Evolutionary conservation across 1,139 yeast genomes (phyloP).

Genomic region (Casaregolazyma lundiana): DNA sequence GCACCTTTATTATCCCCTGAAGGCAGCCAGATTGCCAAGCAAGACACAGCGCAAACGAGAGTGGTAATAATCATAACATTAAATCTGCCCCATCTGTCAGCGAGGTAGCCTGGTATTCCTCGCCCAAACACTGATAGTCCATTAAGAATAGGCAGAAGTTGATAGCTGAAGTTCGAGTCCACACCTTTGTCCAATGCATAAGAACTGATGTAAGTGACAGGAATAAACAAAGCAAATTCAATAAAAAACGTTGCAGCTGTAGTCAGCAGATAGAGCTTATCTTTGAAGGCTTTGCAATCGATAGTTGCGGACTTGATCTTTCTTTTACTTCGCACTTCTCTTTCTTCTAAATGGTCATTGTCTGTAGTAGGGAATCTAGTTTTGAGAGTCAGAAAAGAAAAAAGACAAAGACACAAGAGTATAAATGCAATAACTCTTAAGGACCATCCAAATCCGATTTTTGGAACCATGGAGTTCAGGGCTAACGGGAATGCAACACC

Average conservation of each 20-base stretch:
- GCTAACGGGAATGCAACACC: conserved; percentile 56
- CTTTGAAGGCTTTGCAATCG: conserved; percentile 43
- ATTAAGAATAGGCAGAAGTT: conserved; percentile 42
- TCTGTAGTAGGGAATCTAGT: conserved; percentile 35
- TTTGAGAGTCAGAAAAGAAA: conserved; percentile 41
- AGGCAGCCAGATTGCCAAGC: conserved; percentile 48
- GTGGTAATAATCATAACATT: conserved; percentile 48
- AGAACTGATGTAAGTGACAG: conserved; percentile 49
- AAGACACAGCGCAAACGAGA: conserved; percentile 33
- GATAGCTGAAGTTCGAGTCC: conserved; percentile 40
- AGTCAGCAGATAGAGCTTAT: conserved; percentile 38
- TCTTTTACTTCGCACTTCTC: conserved; percentile 4
- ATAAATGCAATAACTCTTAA: conserved; percentile 53
- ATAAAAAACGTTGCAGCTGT: conserved; percentile 43
- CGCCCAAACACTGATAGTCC: conserved; percentile 48
- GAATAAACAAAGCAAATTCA: conserved; percentile 48
- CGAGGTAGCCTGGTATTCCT: conserved; percentile 43
- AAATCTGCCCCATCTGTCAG: conserved; percentile 49
- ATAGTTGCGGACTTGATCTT: conserved; percentile 25
- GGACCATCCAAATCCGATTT: conserved; percentile 59
- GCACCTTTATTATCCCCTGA: conserved; percentile 43
- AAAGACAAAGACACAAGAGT: conserved; percentile 37
- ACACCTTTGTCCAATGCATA: conserved; percentile 46
- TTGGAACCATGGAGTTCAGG: conserved; percentile 43
- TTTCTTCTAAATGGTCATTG: neutral